Percentiles rank a stretch among this genome's conserved stretches.
Evolutionary conservation across 495 filamentous ascomycete genomes (phyloP).

Genomic region (Immersiella caudata): DNA sequence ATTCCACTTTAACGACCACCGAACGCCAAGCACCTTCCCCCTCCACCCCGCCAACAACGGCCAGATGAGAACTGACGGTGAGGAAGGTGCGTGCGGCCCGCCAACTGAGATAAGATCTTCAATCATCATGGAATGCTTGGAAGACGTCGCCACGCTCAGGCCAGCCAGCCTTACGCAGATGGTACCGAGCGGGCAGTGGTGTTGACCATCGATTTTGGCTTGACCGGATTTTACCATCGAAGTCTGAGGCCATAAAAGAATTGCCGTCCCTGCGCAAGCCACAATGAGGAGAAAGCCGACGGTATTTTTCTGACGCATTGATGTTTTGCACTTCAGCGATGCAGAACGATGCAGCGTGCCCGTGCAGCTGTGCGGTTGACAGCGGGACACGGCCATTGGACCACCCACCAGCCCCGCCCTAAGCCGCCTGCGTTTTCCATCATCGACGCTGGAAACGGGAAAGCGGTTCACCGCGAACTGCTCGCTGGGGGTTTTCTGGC

Average conservation of each 20-base stretch:
- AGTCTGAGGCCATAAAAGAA: not conserved
- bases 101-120: not conserved
- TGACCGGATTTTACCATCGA: no score
- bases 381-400: not conserved
- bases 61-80: not conserved
- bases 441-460: not conserved
- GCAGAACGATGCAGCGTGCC: not conserved
- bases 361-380: not conserved
- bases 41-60: not conserved
- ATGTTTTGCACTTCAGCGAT: not conserved
- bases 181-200: not conserved
- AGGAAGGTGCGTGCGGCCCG: not conserved
- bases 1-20: no score
- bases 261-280: not conserved
- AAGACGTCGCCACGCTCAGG: not conserved
- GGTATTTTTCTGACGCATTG: not conserved
- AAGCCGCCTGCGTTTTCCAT: not conserved
- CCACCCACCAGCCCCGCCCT: no score
- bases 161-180: not conserved
- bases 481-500: no score
- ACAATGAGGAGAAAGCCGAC: not conserved
- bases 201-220: no score
- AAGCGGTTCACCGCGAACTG: no score
- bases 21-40: no score
- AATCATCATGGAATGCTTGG: not conserved